Evolutionary conservation across 202 grass and related monocot species (phyloP).

Genomic region (Sporobolus alterniflorus): DNA sequence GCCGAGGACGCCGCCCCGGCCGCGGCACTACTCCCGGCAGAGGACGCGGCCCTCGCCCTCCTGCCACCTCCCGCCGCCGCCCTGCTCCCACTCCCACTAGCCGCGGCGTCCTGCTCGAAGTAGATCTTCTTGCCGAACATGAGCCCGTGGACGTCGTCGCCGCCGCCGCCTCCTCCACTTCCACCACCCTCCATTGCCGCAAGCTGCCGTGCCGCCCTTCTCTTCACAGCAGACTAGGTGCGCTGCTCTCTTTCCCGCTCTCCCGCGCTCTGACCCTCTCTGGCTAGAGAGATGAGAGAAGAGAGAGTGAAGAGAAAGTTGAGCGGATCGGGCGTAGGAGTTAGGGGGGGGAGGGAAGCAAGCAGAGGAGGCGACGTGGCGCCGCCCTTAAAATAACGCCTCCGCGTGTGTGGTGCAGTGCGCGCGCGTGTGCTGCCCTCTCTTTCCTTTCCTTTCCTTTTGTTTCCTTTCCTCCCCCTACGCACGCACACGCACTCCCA

Average conservation of each 20-base stretch:
- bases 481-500: conserved; percentile 31
- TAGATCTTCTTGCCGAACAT: conserved; percentile 88
- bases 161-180: neutral
- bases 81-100: conserved; percentile 25
- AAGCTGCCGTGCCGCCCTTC: neutral
- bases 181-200: conserved; percentile 47
- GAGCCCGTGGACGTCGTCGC: conserved; percentile 61
- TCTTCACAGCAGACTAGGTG: neutral
- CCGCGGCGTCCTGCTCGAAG: conserved; percentile 73
- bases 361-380: conserved; percentile 38
- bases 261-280: neutral
- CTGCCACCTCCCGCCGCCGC: neutral
- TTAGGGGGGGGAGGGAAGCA: neutral
- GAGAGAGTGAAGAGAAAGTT: neutral
- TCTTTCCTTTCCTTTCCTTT: too few relatives aligned
- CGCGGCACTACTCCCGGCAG: neutral
- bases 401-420: conserved; percentile 27
- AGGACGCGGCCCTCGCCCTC: neutral
- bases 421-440: conserved; percentile 9
- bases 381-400: conserved; percentile 42
- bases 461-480: neutral
- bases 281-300: conserved; percentile 8
- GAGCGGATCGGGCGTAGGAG: neutral
- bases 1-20: neutral
- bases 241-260: neutral